Conservation (phyloP, 2,329 filamentous ascomycete species). For the Verticillium nubilum region DNA sequence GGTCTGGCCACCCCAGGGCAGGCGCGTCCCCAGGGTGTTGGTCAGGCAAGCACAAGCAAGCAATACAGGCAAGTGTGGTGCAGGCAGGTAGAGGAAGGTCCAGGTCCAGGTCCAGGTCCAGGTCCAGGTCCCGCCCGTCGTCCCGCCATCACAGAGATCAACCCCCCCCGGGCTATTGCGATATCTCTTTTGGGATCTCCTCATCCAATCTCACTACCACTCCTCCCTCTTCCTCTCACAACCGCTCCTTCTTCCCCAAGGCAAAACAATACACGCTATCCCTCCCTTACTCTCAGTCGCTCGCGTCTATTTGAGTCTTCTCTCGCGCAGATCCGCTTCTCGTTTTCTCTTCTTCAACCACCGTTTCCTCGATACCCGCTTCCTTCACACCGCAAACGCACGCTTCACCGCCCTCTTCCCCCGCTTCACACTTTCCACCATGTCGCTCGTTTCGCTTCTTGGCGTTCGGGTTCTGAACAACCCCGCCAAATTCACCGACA, state of each 20-base stretch:
- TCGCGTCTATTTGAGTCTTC: neutral
- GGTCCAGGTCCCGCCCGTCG: conserved; percentile 1
- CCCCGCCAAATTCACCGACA: conserved; percentile 85
- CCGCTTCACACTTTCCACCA: conserved; percentile 30
- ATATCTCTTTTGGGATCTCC: conserved; percentile 3
- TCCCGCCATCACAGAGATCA: conserved; percentile 11
- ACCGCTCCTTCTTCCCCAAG: conserved; percentile 2
- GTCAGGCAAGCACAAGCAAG: neutral
- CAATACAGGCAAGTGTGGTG: neutral
- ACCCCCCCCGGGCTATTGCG: conserved; percentile 3
- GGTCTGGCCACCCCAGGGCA: conserved; percentile 3
- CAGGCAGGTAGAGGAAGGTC: neutral
- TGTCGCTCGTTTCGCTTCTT: conserved; percentile 95
- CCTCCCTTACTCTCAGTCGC: neutral
- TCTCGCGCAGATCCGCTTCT: neutral
- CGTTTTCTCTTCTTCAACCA: conserved; percentile 1
- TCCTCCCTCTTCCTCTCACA: neutral
- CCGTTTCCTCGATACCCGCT: neutral
- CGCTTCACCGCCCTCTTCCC: conserved; percentile 2
- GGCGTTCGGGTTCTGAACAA: conserved; percentile 97
- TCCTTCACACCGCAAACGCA: neutral
- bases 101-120: neutral
- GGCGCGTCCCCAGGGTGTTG: conserved; percentile 7
- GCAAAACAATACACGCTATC: neutral
- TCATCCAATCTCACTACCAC: neutral